Evolutionary conservation across 2,329 filamentous ascomycete species (phyloP).

Genomic region (Microsporum audouinii): DNA sequence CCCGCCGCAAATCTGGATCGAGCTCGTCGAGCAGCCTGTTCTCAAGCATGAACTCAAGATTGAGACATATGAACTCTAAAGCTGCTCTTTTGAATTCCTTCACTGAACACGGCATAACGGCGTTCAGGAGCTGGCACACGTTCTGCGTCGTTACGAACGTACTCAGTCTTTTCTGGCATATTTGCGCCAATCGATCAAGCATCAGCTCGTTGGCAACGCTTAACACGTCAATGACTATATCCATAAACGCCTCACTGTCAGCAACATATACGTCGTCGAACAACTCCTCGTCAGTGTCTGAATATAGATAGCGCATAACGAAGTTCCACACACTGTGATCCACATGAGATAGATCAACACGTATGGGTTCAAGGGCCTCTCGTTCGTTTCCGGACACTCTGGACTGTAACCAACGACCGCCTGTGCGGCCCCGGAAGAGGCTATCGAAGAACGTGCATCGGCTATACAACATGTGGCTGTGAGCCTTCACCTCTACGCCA

Average conservation of each 20-base stretch:
- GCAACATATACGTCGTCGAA: slow-evolving; percentile 65
- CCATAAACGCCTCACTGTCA: slow-evolving; percentile 71
- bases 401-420: slow-evolving; percentile 69
- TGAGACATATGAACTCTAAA: slow-evolving; percentile 81
- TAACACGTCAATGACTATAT: slow-evolving; percentile 85
- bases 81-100: slow-evolving; percentile 77
- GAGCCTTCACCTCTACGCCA: slow-evolving; percentile 52
- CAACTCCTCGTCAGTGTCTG: slow-evolving; percentile 65
- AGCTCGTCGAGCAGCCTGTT: slow-evolving; percentile 75
- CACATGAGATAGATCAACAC: slow-evolving; percentile 75
- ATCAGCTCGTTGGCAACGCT: slow-evolving; percentile 86
- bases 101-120: slow-evolving; percentile 71
- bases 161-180: slow-evolving; percentile 76
- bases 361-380: slow-evolving; percentile 43
- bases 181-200: slow-evolving; percentile 79
- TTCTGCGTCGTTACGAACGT: slow-evolving; percentile 78
- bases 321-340: slow-evolving; percentile 60
- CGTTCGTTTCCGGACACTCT: slow-evolving; percentile 41
- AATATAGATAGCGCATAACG: slow-evolving; percentile 71
- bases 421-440: slow-evolving; percentile 77
- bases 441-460: slow-evolving; percentile 88
- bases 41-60: slow-evolving; percentile 83
- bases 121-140: slow-evolving; percentile 72
- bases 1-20: slow-evolving; percentile 67
- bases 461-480: slow-evolving; percentile 68